A percentile compares a stretch with the other conserved stretches of the same genome.
Conservation (phyloP, 2,329 filamentous ascomycete species). For the Arthrobotrys sphaeroides region DNA sequence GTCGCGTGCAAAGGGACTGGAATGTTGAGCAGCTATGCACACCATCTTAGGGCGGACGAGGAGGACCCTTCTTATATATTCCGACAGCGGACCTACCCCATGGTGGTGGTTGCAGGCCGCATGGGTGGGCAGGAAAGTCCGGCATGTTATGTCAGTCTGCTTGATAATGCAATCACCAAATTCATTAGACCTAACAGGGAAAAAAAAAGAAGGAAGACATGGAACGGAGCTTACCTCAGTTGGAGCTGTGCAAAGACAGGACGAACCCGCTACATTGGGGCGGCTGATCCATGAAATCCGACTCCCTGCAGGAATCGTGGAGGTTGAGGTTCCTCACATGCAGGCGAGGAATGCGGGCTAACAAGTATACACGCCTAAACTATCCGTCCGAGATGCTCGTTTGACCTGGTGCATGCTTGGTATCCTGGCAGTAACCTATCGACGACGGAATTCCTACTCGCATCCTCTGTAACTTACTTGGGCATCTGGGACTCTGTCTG, state of each 20-base stretch:
- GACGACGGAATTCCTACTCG: conserved; percentile 5
- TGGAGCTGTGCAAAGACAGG: neutral
- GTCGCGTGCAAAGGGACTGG: conserved; percentile 32
- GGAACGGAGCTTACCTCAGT: neutral
- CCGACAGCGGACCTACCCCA: conserved; percentile 11
- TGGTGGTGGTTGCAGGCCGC: no score
- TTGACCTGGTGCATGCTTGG: conserved; percentile 17
- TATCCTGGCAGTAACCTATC: conserved; percentile 3
- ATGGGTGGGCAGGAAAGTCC: neutral
- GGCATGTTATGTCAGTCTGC: neutral
- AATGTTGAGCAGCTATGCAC: neutral
- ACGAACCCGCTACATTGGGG: conserved; percentile 24
- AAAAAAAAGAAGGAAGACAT: conserved; percentile 1
- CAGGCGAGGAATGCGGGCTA: conserved; percentile 1
- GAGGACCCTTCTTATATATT: conserved; percentile 26
- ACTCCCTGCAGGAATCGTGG: neutral
- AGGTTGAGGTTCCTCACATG: conserved; percentile 14
- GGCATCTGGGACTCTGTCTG: no score
- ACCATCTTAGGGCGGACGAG: conserved; percentile 11
- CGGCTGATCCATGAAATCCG: conserved; percentile 23
- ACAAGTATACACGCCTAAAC: no score
- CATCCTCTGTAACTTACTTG: neutral
- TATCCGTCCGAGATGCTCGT: conserved; percentile 32
- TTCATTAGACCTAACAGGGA: neutral
- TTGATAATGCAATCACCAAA: conserved; percentile 21